Conservation (phyloP, 495 filamentous ascomycete species). For the Penicillium verhagenii region DNA sequence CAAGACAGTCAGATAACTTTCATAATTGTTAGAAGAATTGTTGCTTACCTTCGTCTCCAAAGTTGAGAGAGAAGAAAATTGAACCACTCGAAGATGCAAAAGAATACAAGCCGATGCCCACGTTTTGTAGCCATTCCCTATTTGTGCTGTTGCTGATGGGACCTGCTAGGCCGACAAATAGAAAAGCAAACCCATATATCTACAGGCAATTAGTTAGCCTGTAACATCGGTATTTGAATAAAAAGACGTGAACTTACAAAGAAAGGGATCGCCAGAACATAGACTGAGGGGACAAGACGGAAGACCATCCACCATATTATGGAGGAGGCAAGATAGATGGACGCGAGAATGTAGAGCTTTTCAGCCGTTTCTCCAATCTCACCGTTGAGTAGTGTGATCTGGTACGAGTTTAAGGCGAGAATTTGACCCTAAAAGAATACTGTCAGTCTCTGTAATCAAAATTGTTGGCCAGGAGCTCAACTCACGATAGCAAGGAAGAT, state of each 20-base stretch:
- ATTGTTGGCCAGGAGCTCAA: background rate
- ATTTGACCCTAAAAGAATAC: slow-evolving; percentile 50
- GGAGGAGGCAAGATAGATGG: slow-evolving; percentile 61
- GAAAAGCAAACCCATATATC: slow-evolving; percentile 60
- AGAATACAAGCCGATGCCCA: slow-evolving; percentile 46
- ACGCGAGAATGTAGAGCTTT: slow-evolving; percentile 65
- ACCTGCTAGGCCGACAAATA: slow-evolving; percentile 64
- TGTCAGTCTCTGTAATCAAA: background rate
- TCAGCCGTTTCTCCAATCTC: slow-evolving; percentile 60
- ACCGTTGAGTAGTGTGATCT: slow-evolving; percentile 67
- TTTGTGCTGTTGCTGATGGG: slow-evolving; percentile 39
- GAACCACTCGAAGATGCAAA: slow-evolving; percentile 49
- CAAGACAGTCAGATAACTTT: slow-evolving; percentile 12
- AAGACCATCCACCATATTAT: slow-evolving; percentile 65
- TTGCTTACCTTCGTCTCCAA: slow-evolving; percentile 42
- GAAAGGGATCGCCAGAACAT: slow-evolving; percentile 61
- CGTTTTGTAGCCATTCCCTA: slow-evolving; percentile 49
- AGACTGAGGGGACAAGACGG: slow-evolving; percentile 38
- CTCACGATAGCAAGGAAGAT: slow-evolving; percentile 51
- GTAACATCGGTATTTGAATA: background rate
- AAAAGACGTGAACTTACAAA: slow-evolving; percentile 26
- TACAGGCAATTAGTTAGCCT: background rate
- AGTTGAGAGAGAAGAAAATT: slow-evolving; percentile 52
- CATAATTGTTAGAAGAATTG: background rate
- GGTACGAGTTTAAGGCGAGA: slow-evolving; percentile 69